phyloP scores from a whole-genome alignment of 1,284 basidiomycete genomes.

The Trichosporon sp. region DNA sequence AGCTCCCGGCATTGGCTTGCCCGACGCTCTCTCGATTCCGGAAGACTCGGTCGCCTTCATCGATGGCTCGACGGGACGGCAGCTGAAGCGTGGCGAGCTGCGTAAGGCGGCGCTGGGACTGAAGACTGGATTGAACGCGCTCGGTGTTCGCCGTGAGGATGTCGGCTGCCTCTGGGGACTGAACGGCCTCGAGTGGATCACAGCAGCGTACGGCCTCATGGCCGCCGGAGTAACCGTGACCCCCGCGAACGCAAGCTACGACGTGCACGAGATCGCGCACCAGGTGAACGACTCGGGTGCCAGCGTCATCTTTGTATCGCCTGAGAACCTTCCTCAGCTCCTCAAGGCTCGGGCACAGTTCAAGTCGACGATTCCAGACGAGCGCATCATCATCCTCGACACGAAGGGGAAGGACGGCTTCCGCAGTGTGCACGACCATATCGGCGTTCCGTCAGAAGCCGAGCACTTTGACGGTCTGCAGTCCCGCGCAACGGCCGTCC shows the following conservation, averaged over 20 bases:
- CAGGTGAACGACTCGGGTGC: slow-evolving; percentile 55
- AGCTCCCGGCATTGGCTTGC: background rate
- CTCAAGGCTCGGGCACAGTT: slow-evolving; percentile 26
- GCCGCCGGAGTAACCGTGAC: slow-evolving; percentile 33
- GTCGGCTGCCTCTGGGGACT: slow-evolving; percentile 41
- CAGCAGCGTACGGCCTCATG: slow-evolving; percentile 56
- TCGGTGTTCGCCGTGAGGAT: slow-evolving; percentile 33
- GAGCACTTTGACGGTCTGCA: slow-evolving; percentile 14
- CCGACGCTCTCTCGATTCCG: background rate
- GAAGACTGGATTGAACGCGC: slow-evolving; percentile 52
- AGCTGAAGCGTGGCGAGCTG: slow-evolving; percentile 57
- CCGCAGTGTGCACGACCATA: slow-evolving; percentile 3
- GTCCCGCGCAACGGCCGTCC: slow-evolving; percentile 14
- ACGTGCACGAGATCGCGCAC: slow-evolving; percentile 22
- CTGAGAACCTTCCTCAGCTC: slow-evolving; percentile 48
- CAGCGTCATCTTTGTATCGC: slow-evolving; percentile 54
- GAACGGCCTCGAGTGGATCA: slow-evolving; percentile 61
- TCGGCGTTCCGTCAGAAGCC: background rate
- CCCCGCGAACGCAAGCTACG: slow-evolving; percentile 39
- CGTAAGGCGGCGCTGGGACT: slow-evolving; percentile 57
- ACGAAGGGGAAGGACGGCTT: background rate
- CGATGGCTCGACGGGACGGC: slow-evolving; percentile 58
- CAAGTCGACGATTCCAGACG: slow-evolving; percentile 13
- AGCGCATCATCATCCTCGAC: slow-evolving; percentile 30
- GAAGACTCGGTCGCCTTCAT: slow-evolving; percentile 53